Conservation (phyloP, 1,284 basidiomycete genomes). For the Rugiboletus extremiorientalis region DNA sequence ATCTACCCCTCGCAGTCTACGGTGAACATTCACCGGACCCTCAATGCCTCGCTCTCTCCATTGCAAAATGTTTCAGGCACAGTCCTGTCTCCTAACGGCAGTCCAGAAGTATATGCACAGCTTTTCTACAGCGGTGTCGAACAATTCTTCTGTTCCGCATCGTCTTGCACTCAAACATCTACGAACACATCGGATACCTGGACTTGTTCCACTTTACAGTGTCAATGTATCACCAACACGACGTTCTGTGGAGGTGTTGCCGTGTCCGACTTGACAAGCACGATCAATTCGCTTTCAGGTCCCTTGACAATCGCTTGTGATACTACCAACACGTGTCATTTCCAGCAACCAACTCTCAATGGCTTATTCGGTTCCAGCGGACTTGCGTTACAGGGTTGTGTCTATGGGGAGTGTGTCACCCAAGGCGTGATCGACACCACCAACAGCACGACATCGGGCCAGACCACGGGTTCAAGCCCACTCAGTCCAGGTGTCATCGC, state of each 20-base stretch:
- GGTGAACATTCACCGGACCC: slow-evolving; percentile 75
- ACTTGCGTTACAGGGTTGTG: slow-evolving; percentile 67
- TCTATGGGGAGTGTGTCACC: slow-evolving; percentile 83
- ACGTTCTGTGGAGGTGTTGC: slow-evolving; percentile 69
- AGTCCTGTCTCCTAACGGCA: slow-evolving; percentile 55
- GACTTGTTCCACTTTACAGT: slow-evolving; percentile 70
- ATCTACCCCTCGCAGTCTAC: slow-evolving; percentile 68
- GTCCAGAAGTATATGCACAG: slow-evolving; percentile 65
- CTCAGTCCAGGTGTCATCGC: slow-evolving; percentile 84
- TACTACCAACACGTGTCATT: slow-evolving; percentile 60
- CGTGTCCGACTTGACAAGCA: slow-evolving; percentile 49
- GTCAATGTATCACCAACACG: slow-evolving; percentile 68
- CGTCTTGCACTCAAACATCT: slow-evolving; percentile 63
- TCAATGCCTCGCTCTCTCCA: slow-evolving; percentile 68
- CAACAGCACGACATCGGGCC: slow-evolving; percentile 31
- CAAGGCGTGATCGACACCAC: slow-evolving; percentile 71
- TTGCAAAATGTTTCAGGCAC: slow-evolving; percentile 48
- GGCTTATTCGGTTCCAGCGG: slow-evolving; percentile 72
- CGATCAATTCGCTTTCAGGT: slow-evolving; percentile 61
- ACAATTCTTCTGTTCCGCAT: slow-evolving; percentile 79
- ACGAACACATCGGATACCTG: slow-evolving; percentile 48
- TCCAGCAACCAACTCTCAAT: slow-evolving; percentile 70
- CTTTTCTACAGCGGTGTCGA: slow-evolving; percentile 83
- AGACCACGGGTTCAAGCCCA: slow-evolving; percentile 32
- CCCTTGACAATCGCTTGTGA: slow-evolving; percentile 68